These are phyloP conservation scores for Oxyria digyna DNA, from an alignment of 148 eudicot genomes.

Conservation along the genomic window DNA sequence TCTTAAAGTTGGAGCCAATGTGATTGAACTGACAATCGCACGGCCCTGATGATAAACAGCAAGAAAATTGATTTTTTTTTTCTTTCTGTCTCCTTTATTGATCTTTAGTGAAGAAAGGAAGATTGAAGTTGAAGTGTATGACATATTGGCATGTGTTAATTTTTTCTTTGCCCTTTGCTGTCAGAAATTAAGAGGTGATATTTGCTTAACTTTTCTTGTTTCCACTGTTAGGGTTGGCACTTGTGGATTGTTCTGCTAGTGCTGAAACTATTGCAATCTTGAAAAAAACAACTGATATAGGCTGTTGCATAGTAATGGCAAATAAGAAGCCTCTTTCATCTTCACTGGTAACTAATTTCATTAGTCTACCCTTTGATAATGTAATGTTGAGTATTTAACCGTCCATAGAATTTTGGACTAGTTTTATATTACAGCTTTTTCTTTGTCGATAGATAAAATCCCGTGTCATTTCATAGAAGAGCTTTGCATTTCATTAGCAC, in stretches of 20 bases:
- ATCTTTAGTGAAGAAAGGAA: neutral
- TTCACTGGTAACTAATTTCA: slow-evolving; percentile 43
- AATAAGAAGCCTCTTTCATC: slow-evolving; percentile 93
- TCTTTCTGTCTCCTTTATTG: neutral
- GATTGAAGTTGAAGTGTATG: neutral
- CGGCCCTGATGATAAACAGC: neutral
- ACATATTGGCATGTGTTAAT: neutral
- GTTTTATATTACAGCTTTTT: neutral
- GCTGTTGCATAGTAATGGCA: slow-evolving; percentile 78
- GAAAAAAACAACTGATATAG: slow-evolving; percentile 36
- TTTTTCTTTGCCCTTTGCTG: neutral
- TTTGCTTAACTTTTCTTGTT: neutral
- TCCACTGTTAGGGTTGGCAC: slow-evolving; percentile 46
- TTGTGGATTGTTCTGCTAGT: slow-evolving; percentile 95
- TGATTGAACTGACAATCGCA: no score
- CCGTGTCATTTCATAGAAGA: neutral
- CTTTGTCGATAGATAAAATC: neutral
- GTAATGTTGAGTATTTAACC: neutral
- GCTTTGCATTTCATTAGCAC: neutral
- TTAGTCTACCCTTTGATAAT: neutral
- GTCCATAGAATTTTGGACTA: neutral
- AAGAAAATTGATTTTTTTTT: neutral
- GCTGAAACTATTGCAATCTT: slow-evolving; percentile 59
- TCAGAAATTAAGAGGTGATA: neutral
- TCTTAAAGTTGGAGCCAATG: no score